A percentile compares a stretch with the other conserved stretches of the same genome.
phyloP scores from a whole-genome alignment of 345 rosid genomes.

The Leavenworthia alabamica region DNA sequence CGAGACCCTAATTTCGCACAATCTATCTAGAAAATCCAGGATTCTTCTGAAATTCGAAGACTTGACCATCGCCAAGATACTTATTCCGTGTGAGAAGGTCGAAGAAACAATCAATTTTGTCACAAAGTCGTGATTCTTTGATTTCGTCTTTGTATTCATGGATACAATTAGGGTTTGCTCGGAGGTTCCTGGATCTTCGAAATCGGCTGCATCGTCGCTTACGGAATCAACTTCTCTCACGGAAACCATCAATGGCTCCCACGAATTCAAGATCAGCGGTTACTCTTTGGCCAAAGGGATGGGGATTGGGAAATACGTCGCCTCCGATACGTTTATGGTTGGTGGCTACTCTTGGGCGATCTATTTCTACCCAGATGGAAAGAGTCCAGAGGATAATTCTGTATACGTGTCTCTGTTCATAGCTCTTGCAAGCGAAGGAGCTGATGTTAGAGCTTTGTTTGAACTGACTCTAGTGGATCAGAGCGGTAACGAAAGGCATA shows the following conservation, averaged over 20 bases:
- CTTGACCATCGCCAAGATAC: neutral
- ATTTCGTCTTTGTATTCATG: constrained; percentile 39
- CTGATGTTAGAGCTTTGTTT: constrained; percentile 70
- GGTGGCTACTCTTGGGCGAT: constrained; percentile 78
- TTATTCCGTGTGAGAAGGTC: neutral
- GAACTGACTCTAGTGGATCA: constrained; percentile 75
- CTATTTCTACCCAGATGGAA: constrained; percentile 77
- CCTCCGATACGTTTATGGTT: constrained; percentile 51
- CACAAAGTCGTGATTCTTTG: constrained; percentile 6
- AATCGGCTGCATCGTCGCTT: constrained; percentile 4
- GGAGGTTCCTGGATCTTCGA: constrained; percentile 43
- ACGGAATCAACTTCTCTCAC: constrained; percentile 54
- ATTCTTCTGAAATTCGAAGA: constrained; percentile 18
- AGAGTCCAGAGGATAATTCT: constrained; percentile 61
- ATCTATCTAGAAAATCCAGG: neutral
- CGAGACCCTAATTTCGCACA: constrained; percentile 10
- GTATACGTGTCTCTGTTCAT: constrained; percentile 56
- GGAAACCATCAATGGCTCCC: constrained; percentile 63
- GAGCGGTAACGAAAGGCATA: constrained; percentile 56
- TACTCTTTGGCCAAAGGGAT: constrained; percentile 60
- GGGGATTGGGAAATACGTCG: constrained; percentile 70
- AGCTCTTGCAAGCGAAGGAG: constrained; percentile 69
- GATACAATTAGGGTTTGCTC: constrained; percentile 42
- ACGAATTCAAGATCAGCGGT: constrained; percentile 62
- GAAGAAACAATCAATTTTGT: constrained; percentile 3